phyloP scores from a whole-genome alignment of 495 filamentous ascomycete species.

The Neurospora sp. region DNA sequence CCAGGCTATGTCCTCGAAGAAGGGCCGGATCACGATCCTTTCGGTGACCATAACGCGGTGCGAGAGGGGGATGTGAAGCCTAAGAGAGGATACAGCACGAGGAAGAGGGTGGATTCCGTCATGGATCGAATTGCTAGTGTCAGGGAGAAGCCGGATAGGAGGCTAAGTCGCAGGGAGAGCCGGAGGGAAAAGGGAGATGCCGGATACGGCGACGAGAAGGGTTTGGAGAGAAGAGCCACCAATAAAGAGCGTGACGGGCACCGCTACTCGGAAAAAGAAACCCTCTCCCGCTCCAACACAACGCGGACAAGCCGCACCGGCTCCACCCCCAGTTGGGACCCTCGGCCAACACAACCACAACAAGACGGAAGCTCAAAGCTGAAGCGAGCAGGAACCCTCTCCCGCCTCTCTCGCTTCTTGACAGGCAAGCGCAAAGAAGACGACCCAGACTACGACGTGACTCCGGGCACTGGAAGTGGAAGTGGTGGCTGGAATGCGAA shows the following conservation, averaged over 20 bases:
- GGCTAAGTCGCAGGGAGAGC: background rate
- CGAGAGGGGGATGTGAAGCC: background rate
- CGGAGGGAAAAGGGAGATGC: background rate
- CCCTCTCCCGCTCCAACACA: background rate
- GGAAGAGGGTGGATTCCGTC: background rate
- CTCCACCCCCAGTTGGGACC: background rate
- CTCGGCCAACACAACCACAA: background rate
- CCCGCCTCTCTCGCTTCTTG: slow-evolving; percentile 2
- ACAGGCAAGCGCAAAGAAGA: background rate
- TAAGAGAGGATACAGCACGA: background rate
- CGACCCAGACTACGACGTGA: background rate
- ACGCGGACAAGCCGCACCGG: background rate
- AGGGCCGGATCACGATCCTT: slow-evolving; percentile 1
- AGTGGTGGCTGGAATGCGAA: background rate
- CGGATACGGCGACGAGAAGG: background rate
- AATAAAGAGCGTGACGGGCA: background rate
- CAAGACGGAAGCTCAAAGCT: background rate
- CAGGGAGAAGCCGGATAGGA: background rate
- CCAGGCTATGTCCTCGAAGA: slow-evolving; percentile 3
- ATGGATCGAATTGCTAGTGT: background rate
- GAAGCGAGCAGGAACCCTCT: slow-evolving; percentile 2
- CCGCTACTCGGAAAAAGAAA: background rate
- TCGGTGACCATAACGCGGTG: background rate
- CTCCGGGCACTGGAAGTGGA: background rate
- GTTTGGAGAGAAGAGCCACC: background rate